phyloP scores from a whole-genome alignment of 1,139 yeast genomes.

The Yamadazyma trypodendri region DNA sequence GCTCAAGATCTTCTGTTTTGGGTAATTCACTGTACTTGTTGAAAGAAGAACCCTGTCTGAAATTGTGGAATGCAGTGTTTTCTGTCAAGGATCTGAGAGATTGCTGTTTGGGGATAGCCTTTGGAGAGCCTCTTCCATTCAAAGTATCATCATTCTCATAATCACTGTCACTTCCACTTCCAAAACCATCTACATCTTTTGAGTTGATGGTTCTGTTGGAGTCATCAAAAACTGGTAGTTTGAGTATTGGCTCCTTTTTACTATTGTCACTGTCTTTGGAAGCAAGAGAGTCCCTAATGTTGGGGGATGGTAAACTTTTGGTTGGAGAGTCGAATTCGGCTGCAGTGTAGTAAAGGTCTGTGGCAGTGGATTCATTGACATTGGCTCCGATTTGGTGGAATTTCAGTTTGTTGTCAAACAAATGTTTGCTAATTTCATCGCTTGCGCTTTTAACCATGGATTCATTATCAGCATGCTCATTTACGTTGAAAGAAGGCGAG shows the following conservation, averaged over 20 bases:
- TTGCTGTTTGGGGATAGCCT: constrained; percentile 16
- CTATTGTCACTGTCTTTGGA: constrained; percentile 10
- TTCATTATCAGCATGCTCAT: constrained; percentile 9
- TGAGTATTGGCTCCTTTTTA: neutral
- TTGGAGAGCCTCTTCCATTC: constrained; percentile 22
- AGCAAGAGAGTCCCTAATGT: constrained; percentile 12
- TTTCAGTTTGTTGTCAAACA: constrained; percentile 17
- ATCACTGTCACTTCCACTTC: constrained; percentile 10
- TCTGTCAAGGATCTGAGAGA: constrained; percentile 33
- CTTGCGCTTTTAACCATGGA: constrained; percentile 16
- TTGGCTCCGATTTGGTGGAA: constrained; percentile 23
- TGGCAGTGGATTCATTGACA: constrained; percentile 16
- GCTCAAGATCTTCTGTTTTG: constrained; percentile 1
- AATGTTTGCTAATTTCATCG: constrained; percentile 17
- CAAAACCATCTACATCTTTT: constrained; percentile 7
- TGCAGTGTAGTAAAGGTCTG: constrained; percentile 42
- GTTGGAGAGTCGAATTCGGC: constrained; percentile 25
- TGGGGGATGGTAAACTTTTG: constrained; percentile 16
- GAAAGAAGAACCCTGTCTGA: constrained; percentile 20
- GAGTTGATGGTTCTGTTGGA: constrained; percentile 3
- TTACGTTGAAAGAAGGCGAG: constrained; percentile 18
- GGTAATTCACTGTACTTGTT: neutral
- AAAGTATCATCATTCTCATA: constrained; percentile 16
- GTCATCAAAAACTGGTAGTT: constrained; percentile 12
- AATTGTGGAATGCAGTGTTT: constrained; percentile 44